Base-by-base conservation (phyloP, 2,329 filamentous ascomycete genomes). In the Xylaria polymorpha region DNA sequence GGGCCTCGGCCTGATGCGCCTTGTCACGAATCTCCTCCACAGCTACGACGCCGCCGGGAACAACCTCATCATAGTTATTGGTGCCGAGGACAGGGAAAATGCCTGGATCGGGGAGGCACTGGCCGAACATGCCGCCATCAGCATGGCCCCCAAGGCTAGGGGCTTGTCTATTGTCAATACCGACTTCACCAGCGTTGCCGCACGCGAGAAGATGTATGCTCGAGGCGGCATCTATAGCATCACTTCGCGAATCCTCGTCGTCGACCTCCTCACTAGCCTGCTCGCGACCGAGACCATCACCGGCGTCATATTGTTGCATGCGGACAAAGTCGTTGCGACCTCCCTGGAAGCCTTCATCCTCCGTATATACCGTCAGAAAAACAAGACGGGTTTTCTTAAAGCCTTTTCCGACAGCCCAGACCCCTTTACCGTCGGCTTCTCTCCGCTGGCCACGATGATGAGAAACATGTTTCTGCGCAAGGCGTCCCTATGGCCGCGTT, bases 1-100 rank as follows among this genome's bases (percentile, higher is more conserved):
- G 62, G 96, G 96, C 74, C 90, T 99, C 57, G 96, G 96, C 75
- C 90, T 98, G 55, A 88, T 98, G 79, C 93, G 94, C 74, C 88
- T 99, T 66, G 88, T 98, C 77, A 97, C 94, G n/a, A 99, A 98
- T 79, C 88, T 99, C 46, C 88, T 99, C 35, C 96, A 99, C 81
- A 94, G 94, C 22, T 98, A 98, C 82, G 96, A 99, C 86, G 94
- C 94, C 1, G 94, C 94, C 3, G 96, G 96, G 15, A 97, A 96
- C 81, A 98, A 97, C 77, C 84, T 99, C 64, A 91, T 99, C 58
- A 85, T 99, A 53, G 83, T 99, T 22, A 90, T 98, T 50, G 94
- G 94, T 10, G 94, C 96, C 43, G 92, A 96, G 69, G 94, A 98
- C 41, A 90, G 93, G 68, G 96, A 99, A 78, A 98, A 98, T 88